phyloP scores from a whole-genome alignment of 257 asterid species.

The Ophiorrhiza pumila region DNA sequence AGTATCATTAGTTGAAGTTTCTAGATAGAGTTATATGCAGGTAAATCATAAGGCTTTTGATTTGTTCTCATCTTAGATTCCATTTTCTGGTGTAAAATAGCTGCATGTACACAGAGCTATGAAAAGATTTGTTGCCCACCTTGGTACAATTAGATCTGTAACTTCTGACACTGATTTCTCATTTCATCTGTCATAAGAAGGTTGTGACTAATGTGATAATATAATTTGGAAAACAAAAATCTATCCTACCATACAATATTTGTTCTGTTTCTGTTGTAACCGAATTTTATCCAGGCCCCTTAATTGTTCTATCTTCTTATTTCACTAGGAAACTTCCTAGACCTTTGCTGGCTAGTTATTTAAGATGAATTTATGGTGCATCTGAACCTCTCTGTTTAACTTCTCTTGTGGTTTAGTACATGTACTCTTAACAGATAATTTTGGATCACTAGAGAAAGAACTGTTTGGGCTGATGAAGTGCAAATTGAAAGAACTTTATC shows the following conservation, averaged over 20 bases:
- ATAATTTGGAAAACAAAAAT: not conserved
- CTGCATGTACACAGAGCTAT: not conserved
- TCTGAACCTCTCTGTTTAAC: not conserved
- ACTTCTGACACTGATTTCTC: not conserved
- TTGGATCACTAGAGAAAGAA: not conserved
- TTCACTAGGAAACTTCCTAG: not conserved
- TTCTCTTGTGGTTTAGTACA: too few species aligned
- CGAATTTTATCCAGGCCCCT: not conserved
- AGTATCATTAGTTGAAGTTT: not conserved
- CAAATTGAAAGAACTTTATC: not conserved
- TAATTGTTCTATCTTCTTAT: not conserved
- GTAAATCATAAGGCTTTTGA: not conserved
- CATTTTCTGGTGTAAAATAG: not conserved
- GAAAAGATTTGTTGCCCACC: not conserved
- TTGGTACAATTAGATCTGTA: not conserved
- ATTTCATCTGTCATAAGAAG: not conserved
- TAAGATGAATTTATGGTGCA: not conserved
- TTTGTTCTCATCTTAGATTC: not conserved
- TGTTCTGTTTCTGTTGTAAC: not conserved
- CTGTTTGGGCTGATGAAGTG: not conserved
- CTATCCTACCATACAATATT: not conserved
- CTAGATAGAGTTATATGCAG: not conserved
- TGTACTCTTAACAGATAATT: not conserved
- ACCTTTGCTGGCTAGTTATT: not conserved
- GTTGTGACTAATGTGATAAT: not conserved